These are phyloP conservation scores for Metarhizium robertsii DNA, from an alignment of 2,329 filamentous ascomycete genomes.

Conservation along the genomic window DNA sequence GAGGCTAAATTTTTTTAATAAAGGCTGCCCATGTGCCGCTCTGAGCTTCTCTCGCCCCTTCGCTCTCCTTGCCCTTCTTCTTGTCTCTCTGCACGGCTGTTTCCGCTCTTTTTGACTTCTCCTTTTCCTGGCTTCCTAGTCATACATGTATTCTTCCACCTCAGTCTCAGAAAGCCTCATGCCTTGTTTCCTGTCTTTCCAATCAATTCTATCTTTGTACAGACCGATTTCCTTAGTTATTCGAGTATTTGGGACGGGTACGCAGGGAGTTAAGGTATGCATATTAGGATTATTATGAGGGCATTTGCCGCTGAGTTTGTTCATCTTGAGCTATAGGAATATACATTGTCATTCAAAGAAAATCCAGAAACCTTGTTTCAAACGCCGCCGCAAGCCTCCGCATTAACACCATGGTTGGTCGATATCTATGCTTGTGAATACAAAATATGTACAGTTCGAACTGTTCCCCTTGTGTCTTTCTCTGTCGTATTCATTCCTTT, in stretches of 20 bases:
- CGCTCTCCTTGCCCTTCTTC: no score
- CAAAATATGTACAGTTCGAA: not conserved
- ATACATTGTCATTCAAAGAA: slow-evolving; percentile 11
- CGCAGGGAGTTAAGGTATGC: slow-evolving; percentile 12
- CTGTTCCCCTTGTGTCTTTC: not conserved
- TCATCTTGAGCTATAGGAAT: slow-evolving; percentile 9
- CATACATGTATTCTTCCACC: no score
- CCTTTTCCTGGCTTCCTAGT: no score
- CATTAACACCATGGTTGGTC: not conserved
- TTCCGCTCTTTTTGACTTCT: no score
- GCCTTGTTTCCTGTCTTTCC: not conserved
- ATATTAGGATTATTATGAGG: slow-evolving; percentile 12
- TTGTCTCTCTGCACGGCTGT: no score
- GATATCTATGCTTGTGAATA: not conserved
- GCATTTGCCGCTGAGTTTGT: not conserved
- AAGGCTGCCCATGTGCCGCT: not conserved
- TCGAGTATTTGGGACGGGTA: not conserved
- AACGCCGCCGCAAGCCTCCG: not conserved
- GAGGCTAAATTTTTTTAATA: not conserved
- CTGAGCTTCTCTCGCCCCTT: no score
- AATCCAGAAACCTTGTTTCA: not conserved
- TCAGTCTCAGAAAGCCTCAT: not conserved
- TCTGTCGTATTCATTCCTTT: not conserved
- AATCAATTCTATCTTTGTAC: not conserved
- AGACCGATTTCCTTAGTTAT: not conserved